These are phyloP conservation scores for Viridothelium virens DNA, from an alignment of 495 filamentous ascomycete species.

Conservation along the genomic window DNA sequence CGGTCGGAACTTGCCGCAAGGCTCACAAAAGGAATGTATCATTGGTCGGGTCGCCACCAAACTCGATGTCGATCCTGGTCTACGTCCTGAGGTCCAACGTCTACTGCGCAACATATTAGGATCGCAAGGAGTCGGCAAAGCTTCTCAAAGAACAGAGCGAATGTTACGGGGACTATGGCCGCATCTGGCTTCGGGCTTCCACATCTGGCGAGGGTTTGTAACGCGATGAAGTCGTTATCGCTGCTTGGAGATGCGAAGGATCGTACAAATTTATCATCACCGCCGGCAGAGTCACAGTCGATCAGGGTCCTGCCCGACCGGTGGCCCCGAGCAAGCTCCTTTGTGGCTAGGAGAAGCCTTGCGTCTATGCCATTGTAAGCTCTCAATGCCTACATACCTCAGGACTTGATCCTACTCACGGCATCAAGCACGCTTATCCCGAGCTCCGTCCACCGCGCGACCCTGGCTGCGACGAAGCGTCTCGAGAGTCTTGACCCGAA, in stretches of 20 bases:
- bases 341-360: constrained; percentile 30
- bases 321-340: constrained; percentile 33
- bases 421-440: constrained; percentile 27
- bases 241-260: background rate
- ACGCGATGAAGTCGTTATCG: background rate
- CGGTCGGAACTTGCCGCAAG: background rate
- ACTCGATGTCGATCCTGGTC: background rate
- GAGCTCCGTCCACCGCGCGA: constrained; percentile 32
- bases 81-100: background rate
- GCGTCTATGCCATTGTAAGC: constrained; percentile 19
- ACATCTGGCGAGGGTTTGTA: background rate
- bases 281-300: background rate
- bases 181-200: background rate
- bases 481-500: constrained; percentile 27
- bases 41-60: background rate
- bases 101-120: background rate
- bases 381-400: background rate
- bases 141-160: background rate
- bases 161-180: background rate
- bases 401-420: constrained; percentile 19
- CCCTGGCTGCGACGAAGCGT: constrained; percentile 15
- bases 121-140: background rate
- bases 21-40: background rate
- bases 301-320: background rate
- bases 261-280: background rate